Evolutionary conservation across 345 rosid species (phyloP).

Genomic region (Brassica incana): DNA sequence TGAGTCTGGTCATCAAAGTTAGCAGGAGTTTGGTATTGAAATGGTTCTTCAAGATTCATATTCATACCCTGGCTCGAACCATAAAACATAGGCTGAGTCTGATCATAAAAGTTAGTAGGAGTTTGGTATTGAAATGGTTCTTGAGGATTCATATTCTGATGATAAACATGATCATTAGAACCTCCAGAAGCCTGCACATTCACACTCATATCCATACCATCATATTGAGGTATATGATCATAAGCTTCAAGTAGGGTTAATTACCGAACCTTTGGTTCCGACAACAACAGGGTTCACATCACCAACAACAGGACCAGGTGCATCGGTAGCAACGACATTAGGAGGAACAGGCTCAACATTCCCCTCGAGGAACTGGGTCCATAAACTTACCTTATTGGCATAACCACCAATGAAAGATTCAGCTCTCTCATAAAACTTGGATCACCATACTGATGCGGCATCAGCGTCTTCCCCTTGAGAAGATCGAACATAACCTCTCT

Average conservation of each 20-base stretch:
- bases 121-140: background rate
- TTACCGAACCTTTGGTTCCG: background rate
- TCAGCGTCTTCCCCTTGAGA: background rate
- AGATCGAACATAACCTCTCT: background rate
- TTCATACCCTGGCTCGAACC: background rate
- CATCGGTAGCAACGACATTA: background rate
- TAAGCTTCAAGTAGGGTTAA: background rate
- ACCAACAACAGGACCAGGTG: background rate
- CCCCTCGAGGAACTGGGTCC: background rate
- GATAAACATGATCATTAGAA: background rate
- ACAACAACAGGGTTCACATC: background rate
- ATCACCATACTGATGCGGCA: background rate
- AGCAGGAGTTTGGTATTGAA: background rate
- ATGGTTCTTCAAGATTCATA: background rate
- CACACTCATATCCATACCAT: background rate
- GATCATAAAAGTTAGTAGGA: background rate
- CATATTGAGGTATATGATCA: background rate
- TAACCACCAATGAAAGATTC: background rate
- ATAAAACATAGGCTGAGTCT: background rate
- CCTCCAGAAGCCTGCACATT: background rate
- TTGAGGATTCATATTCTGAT: background rate
- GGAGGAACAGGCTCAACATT: background rate
- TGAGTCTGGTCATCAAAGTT: background rate
- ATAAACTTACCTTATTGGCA: background rate
- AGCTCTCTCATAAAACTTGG: background rate